Conservation (phyloP, 2,329 filamentous ascomycete species). For the Xylariaceae sp. region DNA sequence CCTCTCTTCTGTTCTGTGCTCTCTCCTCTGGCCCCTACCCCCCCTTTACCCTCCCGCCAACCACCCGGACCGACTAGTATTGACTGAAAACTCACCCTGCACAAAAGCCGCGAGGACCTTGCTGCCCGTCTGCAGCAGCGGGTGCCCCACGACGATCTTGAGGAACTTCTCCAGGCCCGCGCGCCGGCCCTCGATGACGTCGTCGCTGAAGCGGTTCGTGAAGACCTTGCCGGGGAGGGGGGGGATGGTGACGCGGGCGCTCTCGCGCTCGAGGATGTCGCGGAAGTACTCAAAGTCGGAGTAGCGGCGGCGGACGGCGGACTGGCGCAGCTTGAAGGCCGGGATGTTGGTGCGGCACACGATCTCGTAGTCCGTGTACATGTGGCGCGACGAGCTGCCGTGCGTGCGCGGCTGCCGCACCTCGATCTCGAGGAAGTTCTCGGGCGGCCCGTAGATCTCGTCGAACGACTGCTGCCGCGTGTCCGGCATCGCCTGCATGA, state of each 20-base stretch:
- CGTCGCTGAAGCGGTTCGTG: conserved; percentile 94
- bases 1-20: too few relatives aligned
- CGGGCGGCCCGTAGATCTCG: conserved; percentile 95
- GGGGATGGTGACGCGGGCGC: conserved; percentile 88
- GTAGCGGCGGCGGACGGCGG: conserved; percentile 84
- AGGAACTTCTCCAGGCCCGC: conserved; percentile 91
- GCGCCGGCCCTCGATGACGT: conserved; percentile 90
- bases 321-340: conserved; percentile 91
- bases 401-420: conserved; percentile 84
- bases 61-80: too few relatives aligned
- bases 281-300: conserved; percentile 98
- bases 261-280: conserved; percentile 94
- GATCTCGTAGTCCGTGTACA: conserved; percentile 99
- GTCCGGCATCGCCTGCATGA: conserved; percentile 60
- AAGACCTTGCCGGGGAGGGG: conserved; percentile 96
- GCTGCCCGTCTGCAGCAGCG: conserved; percentile 91
- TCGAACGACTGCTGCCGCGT: conserved; percentile 91
- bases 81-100: conserved; percentile 69
- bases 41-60: too few relatives aligned
- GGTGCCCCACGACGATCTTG: conserved; percentile 95
- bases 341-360: conserved; percentile 97
- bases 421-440: conserved; percentile 99
- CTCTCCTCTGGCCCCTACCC: too few relatives aligned
- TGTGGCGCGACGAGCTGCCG: conserved; percentile 85
- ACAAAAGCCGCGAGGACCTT: conserved; percentile 96